Conservation (phyloP, 441 rosid species). For the Sinapis alba region DNA sequence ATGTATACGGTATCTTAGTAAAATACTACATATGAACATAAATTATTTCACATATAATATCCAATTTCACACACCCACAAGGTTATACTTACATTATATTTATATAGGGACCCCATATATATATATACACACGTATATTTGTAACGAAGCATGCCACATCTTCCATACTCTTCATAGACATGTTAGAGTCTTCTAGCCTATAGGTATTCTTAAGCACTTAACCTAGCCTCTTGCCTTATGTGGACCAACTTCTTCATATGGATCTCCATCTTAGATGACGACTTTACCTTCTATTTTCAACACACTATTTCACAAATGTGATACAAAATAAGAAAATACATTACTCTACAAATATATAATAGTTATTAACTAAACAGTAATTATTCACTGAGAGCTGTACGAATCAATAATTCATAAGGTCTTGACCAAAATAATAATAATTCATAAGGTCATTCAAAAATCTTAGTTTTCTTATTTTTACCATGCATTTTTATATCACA, state of each 20-base stretch:
- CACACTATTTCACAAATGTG: conserved; percentile 25
- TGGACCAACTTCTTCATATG: conserved; percentile 39
- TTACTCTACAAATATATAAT: not conserved
- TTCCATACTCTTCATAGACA: conserved; percentile 36
- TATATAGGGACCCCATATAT: not conserved
- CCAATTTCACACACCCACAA: not conserved
- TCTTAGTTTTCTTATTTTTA: no score
- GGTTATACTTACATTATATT: not conserved
- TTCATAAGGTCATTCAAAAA: no score
- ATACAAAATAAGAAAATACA: conserved; percentile 3
- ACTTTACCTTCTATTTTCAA: conserved; percentile 36
- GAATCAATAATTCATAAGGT: no score
- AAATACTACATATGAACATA: not conserved
- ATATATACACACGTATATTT: not conserved
- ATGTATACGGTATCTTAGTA: not conserved
- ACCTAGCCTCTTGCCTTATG: conserved; percentile 41
- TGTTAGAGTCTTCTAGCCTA: conserved; percentile 6
- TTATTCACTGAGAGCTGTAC: no score
- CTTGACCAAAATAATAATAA: no score
- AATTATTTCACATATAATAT: not conserved
- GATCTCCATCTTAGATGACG: conserved; percentile 23
- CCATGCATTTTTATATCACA: no score
- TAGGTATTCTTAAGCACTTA: conserved; percentile 37
- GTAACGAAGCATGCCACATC: conserved; percentile 37
- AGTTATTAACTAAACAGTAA: no score